These are phyloP conservation scores for Phaeosphaeriaceae sp. DNA, from an alignment of 2,329 filamentous ascomycete genomes.

Conservation along the genomic window DNA sequence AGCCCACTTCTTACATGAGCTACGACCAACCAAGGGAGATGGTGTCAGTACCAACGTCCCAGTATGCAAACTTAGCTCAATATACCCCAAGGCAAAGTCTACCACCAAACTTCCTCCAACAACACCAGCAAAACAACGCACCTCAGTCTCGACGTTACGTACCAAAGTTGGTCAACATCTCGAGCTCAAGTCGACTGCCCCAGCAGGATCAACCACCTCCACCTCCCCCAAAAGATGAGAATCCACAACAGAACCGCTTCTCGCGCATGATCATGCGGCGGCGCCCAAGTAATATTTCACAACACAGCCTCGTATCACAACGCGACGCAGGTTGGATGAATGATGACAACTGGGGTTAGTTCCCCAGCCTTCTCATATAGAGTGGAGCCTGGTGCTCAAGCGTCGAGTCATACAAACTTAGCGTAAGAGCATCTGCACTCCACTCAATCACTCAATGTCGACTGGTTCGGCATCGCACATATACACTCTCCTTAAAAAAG, in stretches of 20 bases:
- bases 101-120: slow-evolving; percentile 41
- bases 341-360: slow-evolving; percentile 45
- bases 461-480: slow-evolving; percentile 35
- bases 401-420: background rate
- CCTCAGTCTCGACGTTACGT: slow-evolving; percentile 38
- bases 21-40: slow-evolving; percentile 42
- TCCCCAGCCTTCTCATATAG: background rate
- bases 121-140: slow-evolving; percentile 21
- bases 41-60: slow-evolving; percentile 41
- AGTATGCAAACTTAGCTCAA: slow-evolving; percentile 42
- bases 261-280: slow-evolving; percentile 44
- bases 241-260: slow-evolving; percentile 40
- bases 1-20: slow-evolving; percentile 37
- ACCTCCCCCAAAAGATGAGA: slow-evolving; percentile 45
- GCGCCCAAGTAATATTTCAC: slow-evolving; percentile 46
- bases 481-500: slow-evolving; percentile 30
- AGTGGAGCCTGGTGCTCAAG: background rate
- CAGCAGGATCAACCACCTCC: slow-evolving; percentile 42
- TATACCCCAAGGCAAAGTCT: slow-evolving; percentile 45
- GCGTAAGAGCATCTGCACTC: background rate
- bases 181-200: slow-evolving; percentile 31
- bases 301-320: slow-evolving; percentile 41
- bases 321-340: slow-evolving; percentile 45
- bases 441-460: slow-evolving; percentile 14
- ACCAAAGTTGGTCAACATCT: slow-evolving; percentile 45